Conservation (phyloP, 2,329 filamentous ascomycete species). For the Talaromyces sp. region DNA sequence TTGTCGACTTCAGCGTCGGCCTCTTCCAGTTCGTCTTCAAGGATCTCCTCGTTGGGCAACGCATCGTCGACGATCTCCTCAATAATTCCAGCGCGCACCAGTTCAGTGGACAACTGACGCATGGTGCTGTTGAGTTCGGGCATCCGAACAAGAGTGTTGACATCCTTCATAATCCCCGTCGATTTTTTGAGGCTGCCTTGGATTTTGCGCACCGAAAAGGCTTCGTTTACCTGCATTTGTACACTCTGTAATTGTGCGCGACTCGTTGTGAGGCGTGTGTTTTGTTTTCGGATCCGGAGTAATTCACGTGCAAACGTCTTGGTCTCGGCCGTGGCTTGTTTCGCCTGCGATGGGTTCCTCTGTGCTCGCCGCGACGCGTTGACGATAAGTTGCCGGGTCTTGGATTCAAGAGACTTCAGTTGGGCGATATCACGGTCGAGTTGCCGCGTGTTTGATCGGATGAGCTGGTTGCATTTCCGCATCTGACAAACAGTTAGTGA, state of each 20-base stretch:
- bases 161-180: constrained; percentile 94
- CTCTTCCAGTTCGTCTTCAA: constrained; percentile 68
- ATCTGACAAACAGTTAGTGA: constrained; percentile 52
- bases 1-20: constrained; percentile 86
- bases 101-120: constrained; percentile 76
- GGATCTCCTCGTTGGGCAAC: constrained; percentile 66
- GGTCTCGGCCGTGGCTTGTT: constrained; percentile 75
- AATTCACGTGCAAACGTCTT: constrained; percentile 86
- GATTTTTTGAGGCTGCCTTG: constrained; percentile 83
- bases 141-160: constrained; percentile 77
- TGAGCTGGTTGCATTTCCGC: constrained; percentile 88
- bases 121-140: constrained; percentile 87
- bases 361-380: constrained; percentile 76
- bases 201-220: constrained; percentile 91
- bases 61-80: constrained; percentile 94
- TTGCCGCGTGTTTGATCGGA: constrained; percentile 85
- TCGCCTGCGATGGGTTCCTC: constrained; percentile 69
- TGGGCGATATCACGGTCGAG: constrained; percentile 86
- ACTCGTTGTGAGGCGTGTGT: constrained; percentile 68
- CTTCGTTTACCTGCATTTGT: constrained; percentile 96
- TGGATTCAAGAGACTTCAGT: constrained; percentile 72
- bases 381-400: constrained; percentile 80
- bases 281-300: constrained; percentile 72
- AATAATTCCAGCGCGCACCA: constrained; percentile 92
- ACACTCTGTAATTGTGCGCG: constrained; percentile 91